phyloP scores from a whole-genome alignment of 495 filamentous ascomycete genomes.

The Penicillium canariense region DNA sequence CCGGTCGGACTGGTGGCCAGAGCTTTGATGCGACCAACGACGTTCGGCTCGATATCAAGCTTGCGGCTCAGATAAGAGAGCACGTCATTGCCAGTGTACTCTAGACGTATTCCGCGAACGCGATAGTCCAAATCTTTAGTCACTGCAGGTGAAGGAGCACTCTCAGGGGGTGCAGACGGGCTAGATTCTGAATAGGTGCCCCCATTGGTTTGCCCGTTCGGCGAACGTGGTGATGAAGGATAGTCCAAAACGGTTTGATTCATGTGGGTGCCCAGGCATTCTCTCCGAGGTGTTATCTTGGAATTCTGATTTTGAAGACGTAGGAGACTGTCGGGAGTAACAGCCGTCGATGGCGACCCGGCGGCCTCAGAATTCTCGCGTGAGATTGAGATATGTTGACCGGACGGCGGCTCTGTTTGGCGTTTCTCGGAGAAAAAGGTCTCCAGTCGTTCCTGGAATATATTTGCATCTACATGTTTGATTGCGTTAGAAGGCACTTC shows the following conservation, averaged over 20 bases:
- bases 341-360: background rate
- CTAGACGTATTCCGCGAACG: background rate
- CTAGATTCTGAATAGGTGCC: background rate
- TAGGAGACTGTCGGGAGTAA: background rate
- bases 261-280: background rate
- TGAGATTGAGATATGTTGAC: background rate
- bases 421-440: background rate
- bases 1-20: background rate
- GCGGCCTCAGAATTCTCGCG: background rate
- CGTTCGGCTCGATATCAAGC: background rate
- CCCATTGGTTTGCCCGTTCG: background rate
- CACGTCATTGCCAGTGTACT: background rate
- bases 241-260: background rate
- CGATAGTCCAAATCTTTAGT: slow-evolving; percentile 1
- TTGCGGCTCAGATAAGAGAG: background rate
- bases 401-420: background rate
- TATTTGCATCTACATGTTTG: background rate
- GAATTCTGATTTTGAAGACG: no score
- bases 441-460: background rate
- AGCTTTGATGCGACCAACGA: background rate
- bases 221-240: background rate
- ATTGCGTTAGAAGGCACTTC: no score
- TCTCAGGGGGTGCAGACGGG: background rate
- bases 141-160: background rate
- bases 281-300: background rate